Evolutionary conservation across 116 monocot species (phyloP), one percentile per base, ranked within the genome.

Genomic region (Iris pallida): DNA sequence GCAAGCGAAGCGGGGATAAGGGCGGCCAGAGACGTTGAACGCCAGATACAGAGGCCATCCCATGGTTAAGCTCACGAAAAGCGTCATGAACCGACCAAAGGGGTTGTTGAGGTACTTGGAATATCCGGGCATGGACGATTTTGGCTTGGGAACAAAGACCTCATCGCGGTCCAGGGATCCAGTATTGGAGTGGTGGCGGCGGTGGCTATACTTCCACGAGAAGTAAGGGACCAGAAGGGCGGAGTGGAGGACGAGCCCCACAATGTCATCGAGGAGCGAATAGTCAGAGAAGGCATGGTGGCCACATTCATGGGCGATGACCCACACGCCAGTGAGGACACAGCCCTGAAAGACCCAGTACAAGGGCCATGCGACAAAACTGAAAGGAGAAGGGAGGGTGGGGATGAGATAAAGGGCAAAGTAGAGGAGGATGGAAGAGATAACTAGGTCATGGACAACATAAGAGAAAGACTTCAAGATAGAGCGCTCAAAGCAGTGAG

Each of bases 241-340:
- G 9, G 80, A 75, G 64, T 80, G 80, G 44, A 80, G 80, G 45
- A 71, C 20, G 12, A 80, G 57, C 45, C 80, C 80, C n/a, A 80
- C 65, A 19, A 19, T 5, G 65, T 77, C 60, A 57, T 71, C 71
- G n/a, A 77, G 65, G 43, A 63, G 55, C 6, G 61, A 12, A 63
- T 19, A 64, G 47, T 73, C 73, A 1, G 79, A 74, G 69, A 79
- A 79, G 42, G 79, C 79, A 59, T 80, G 70, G 75, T 80, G 80
- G 45, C 80, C 80, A 49, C 80, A 80, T 47, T 80, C 80, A 48
- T 80, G 80, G 9, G 69, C 80, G 61, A 76, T 65, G 54, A 81
- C 71, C 81, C 81, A 81, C 13, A 81, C 16, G 19, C 76, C 81
- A 7, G 66, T 66, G 15, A 61, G 49, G 42, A 72, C 44, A 57